Percentiles rank a stretch among this genome's conserved stretches.
Evolutionary conservation across 768 basidiomycete species (phyloP).

Genomic region (Mycena rebaudengoi): DNA sequence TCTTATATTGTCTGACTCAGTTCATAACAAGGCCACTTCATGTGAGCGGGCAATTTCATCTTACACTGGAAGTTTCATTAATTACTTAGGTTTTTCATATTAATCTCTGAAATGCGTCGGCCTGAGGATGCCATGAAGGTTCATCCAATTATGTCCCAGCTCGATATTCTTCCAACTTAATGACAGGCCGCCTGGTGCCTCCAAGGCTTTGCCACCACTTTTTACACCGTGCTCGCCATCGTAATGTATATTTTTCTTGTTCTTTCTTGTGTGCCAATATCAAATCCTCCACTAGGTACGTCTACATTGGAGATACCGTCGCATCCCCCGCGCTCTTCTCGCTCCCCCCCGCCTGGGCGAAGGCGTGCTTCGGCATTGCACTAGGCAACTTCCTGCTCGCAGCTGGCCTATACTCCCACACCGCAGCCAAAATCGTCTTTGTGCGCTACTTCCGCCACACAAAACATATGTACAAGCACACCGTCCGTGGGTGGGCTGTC

Average conservation of each 20-base stretch:
- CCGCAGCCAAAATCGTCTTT: conserved; percentile 63
- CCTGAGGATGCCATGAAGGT: conserved; percentile 68
- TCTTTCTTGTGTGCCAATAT: not conserved
- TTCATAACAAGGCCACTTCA: conserved; percentile 54
- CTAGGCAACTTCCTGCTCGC: conserved; percentile 60
- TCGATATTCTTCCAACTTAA: not conserved
- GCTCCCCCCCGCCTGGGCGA: conserved; percentile 58
- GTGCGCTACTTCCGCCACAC: conserved; percentile 59
- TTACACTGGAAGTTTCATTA: not conserved
- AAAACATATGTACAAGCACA: conserved; percentile 59
- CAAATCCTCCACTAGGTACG: conserved; percentile 41
- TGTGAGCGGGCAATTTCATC: conserved; percentile 43
- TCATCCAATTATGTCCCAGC: not conserved
- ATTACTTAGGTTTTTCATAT: conserved; percentile 58
- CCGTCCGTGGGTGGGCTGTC: conserved; percentile 55
- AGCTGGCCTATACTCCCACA: conserved; percentile 57
- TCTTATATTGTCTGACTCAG: not conserved
- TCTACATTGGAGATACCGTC: conserved; percentile 56
- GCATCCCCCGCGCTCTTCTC: conserved; percentile 57
- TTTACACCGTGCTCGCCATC: conserved; percentile 57
- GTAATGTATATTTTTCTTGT: conserved; percentile 34
- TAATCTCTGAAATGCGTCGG: conserved; percentile 62
- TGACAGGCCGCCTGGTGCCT: conserved; percentile 60
- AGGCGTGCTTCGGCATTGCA: conserved; percentile 57
- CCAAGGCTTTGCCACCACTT: conserved; percentile 60